Evolutionary conservation across 768 basidiomycete species (phyloP), one percentile per base, ranked within the genome.

Genomic region (Leccinum barrowsii): DNA sequence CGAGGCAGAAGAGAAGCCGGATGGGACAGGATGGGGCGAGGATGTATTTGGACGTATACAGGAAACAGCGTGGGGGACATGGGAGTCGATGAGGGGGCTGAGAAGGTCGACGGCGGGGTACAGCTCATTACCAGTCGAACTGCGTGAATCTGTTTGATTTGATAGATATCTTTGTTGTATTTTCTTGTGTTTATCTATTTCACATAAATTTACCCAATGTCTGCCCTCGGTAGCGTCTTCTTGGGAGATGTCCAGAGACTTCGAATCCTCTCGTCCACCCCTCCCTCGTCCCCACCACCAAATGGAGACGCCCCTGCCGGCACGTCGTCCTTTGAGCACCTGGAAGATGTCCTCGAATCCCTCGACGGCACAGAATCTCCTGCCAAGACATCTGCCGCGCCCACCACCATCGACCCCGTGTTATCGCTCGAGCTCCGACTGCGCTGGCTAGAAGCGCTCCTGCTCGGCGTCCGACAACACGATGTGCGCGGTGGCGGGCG

Each of bases 401-500:
- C 64, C 17, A 50, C 63, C 10, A 26, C 68, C 22, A 85, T 93
- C 48, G 82, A 87, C 34, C 86, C 92, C 5, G 72, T 72, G 0
- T 75, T 90, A 13, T 87, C 92, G 3, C 74, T 94, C 11, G 86
- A 92, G 64, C 75, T 94, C 21, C 82, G 92, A 1, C 69, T 93
- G 35, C 78, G 88, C 56, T 91, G 89, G 89, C 76, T 94, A 2
- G 92, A 92, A 68, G 89, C 89, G 17, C 75, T 94, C 52, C 74
- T 92, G 3, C 70, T 85, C 42, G 92, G 91, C 42, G 79, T 86
- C 21, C 81, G 80, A 52, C 80, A 79, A 50, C 78, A 82, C 44
- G 55, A 42, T 17, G 40, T 2, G n/a, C 40, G 42, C 19, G 5
- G n/a, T 10, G 17, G 40, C 8, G 40, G 40, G n/a, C 69, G 55